Evolutionary conservation across 2,329 filamentous ascomycete species (phyloP).

Genomic region (Capronia coronata): DNA sequence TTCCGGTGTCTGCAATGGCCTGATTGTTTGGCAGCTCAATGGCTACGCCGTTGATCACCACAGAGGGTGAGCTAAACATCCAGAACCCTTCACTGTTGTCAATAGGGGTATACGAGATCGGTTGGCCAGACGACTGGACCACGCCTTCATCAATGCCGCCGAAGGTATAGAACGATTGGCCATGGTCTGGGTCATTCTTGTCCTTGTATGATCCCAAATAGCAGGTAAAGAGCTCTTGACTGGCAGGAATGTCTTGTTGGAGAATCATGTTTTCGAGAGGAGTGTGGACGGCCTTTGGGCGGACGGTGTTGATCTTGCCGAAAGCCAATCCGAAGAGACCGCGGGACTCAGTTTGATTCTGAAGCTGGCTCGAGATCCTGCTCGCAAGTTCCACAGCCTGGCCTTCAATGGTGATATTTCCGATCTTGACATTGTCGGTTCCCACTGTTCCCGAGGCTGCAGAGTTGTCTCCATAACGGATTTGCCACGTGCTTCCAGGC

Average conservation of each 20-base stretch:
- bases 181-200: constrained; percentile 37
- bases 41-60: constrained; percentile 52
- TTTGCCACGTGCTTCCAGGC: constrained; percentile 53
- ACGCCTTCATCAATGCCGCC: constrained; percentile 63
- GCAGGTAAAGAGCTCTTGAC: constrained; percentile 56
- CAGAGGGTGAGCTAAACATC: constrained; percentile 55
- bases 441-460: constrained; percentile 59
- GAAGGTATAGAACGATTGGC: constrained; percentile 63
- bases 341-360: constrained; percentile 45
- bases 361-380: constrained; percentile 53
- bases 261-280: constrained; percentile 64
- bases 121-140: constrained; percentile 47
- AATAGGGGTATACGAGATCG: constrained; percentile 55
- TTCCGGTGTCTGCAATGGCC: constrained; percentile 66
- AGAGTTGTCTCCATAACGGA: constrained; percentile 63
- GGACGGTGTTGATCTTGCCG: constrained; percentile 57
- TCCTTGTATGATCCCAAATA: constrained; percentile 55
- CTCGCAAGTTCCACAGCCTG: constrained; percentile 62
- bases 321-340: constrained; percentile 57
- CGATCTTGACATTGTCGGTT: constrained; percentile 56
- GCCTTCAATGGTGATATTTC: constrained; percentile 54
- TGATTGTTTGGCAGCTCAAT: constrained; percentile 51
- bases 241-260: constrained; percentile 49
- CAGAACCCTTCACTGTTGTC: constrained; percentile 63
- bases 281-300: constrained; percentile 50